Base-by-base conservation (phyloP, 352 stramenopile genomes). In the Phytophthora kernoviae region DNA sequence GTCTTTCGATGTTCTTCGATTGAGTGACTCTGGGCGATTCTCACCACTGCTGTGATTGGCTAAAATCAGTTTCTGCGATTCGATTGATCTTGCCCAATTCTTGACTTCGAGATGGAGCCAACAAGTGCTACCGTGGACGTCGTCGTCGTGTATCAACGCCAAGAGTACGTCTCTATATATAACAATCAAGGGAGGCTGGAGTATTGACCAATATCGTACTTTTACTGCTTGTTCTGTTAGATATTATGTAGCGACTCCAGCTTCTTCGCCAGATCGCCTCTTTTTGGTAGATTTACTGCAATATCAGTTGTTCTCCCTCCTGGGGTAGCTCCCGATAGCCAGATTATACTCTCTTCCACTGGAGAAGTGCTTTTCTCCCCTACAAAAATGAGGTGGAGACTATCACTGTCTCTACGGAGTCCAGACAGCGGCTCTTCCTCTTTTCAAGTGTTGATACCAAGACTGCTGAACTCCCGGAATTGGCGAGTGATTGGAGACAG, bases 241-340 rank as follows among this genome's bases (percentile, higher is more conserved):
- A 58, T 70, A 70, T 46, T 85, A 81, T 45, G 60, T 87, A 32
- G 67, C 71, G 22, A 69, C 59, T 11, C 55, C 65, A 21, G 37
- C 40, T 27, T 65, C 67, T 42, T 44, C 24, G 1, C 24, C 40
- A 0, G 46, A 72, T 64, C 63, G 49, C 18, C 58, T 54, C 26
- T 46, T 51, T 21, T 50, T 66, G 21, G 53, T 87, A 4, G 81
- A 90, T 44, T 49, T 93, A 61, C 55, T 91, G 39, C 83, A 90
- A 62, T 87, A 77, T 45, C 81, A 91, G 49, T 58, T 93, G 17
- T 55, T 93, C 32, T 93, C 83, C 43, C 81, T 93, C 14, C 15
- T 85, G 14, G 81, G 4, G 45, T 88, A n/a, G 56, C 77, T 10
- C 77, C 79, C 0, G 71, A 88, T 4, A 72, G 87, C 15, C 83